These are phyloP conservation scores for Lecanicillium sp. DNA, from an alignment of 2,329 filamentous ascomycete genomes.

Conservation along the genomic window DNA sequence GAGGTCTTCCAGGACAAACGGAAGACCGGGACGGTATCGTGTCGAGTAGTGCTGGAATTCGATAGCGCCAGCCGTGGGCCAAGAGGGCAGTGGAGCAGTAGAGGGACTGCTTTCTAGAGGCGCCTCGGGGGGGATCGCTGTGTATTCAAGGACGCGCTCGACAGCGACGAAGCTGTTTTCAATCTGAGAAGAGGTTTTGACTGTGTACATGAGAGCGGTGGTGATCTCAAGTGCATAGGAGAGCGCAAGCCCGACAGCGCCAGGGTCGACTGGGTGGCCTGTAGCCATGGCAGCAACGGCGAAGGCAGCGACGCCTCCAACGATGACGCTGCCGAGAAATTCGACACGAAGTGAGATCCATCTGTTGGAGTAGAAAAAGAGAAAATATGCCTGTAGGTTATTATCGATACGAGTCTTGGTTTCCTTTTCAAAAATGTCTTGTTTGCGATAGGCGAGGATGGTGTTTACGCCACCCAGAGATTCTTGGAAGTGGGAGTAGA, in stretches of 20 bases:
- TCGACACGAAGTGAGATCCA: constrained; percentile 87
- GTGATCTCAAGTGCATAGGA: constrained; percentile 90
- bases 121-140: constrained; percentile 74
- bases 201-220: constrained; percentile 89
- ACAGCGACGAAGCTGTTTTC: constrained; percentile 95
- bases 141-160: constrained; percentile 86
- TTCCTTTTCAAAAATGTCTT: constrained; percentile 71
- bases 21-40: constrained; percentile 73
- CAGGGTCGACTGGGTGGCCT: constrained; percentile 54
- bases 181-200: constrained; percentile 86
- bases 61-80: constrained; percentile 76
- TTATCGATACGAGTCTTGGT: constrained; percentile 91
- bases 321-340: constrained; percentile 83
- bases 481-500: constrained; percentile 91
- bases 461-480: constrained; percentile 82
- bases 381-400: constrained; percentile 82
- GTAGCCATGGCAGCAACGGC: constrained; percentile 67
- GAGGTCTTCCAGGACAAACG: constrained; percentile 80
- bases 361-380: constrained; percentile 77
- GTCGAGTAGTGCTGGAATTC: constrained; percentile 83
- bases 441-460: constrained; percentile 80
- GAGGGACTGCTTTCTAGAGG: constrained; percentile 74
- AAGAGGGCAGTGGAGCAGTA: constrained; percentile 72
- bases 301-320: constrained; percentile 70
- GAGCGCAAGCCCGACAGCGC: constrained; percentile 80